A percentile compares a stretch with the other conserved stretches of the same genome.
phyloP scores from a whole-genome alignment of 441 rosid genomes.

The Erodium trifolium region DNA sequence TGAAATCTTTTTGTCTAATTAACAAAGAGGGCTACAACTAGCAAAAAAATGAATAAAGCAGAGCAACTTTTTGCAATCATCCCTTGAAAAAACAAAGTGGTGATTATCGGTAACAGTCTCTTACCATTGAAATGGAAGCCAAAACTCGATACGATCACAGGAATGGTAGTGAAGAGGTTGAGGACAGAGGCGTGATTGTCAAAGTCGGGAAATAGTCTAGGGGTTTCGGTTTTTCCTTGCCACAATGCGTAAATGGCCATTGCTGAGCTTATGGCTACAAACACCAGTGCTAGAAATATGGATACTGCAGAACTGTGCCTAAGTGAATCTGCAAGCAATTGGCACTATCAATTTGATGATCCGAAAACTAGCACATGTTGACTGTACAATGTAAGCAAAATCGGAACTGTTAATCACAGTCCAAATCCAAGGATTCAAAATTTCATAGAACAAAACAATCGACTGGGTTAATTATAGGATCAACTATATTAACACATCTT shows the following conservation, averaged over 20 bases:
- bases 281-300: slow-evolving; percentile 31
- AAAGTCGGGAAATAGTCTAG: slow-evolving; percentile 33
- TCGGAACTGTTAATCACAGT: background rate
- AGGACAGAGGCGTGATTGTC: slow-evolving; percentile 22
- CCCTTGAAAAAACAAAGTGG: too few relatives aligned
- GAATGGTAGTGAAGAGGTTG: slow-evolving; percentile 42
- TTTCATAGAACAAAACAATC: too few relatives aligned
- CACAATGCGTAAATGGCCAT: slow-evolving; percentile 22
- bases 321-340: slow-evolving; percentile 30
- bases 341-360: background rate
- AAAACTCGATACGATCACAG: slow-evolving; percentile 36
- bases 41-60: too few relatives aligned
- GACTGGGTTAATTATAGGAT: too few relatives aligned
- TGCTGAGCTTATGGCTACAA: slow-evolving; percentile 29
- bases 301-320: slow-evolving; percentile 37
- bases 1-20: too few relatives aligned
- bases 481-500: too few relatives aligned
- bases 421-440: background rate
- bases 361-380: background rate
- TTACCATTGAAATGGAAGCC: slow-evolving; percentile 41
- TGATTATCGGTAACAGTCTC: background rate
- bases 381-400: background rate
- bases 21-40: too few relatives aligned
- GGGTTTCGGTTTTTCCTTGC: slow-evolving; percentile 19
- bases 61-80: too few relatives aligned